Conservation (phyloP, 345 rosid species). For the Clarkia xantiana region DNA sequence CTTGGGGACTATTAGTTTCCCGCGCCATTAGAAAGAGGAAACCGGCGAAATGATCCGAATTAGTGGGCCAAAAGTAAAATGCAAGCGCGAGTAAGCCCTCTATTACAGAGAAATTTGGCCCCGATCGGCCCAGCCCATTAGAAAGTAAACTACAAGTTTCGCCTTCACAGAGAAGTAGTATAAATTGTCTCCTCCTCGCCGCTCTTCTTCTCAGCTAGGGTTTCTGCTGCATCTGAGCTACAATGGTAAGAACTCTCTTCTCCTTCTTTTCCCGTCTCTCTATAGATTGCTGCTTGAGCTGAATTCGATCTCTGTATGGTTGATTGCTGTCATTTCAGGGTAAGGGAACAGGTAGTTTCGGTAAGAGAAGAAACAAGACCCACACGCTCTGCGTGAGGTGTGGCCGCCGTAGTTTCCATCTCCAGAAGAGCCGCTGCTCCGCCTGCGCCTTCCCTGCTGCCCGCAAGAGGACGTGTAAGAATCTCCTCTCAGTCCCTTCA, state of each 20-base stretch:
- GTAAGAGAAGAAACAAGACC: slow-evolving; percentile 48
- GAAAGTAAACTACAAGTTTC: slow-evolving; percentile 6
- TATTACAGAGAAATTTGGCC: background rate
- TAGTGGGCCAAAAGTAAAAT: no score
- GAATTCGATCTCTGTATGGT: background rate
- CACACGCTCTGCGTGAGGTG: slow-evolving; percentile 49
- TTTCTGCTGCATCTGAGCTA: slow-evolving; percentile 6
- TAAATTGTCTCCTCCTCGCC: slow-evolving; percentile 4
- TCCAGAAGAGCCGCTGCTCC: slow-evolving; percentile 41
- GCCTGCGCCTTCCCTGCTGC: slow-evolving; percentile 44
- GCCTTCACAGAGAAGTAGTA: background rate
- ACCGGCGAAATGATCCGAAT: no score
- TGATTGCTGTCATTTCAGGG: slow-evolving; percentile 16
- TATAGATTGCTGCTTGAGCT: background rate
- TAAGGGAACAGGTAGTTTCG: slow-evolving; percentile 48
- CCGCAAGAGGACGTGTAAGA: slow-evolving; percentile 34
- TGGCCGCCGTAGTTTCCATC: slow-evolving; percentile 48
- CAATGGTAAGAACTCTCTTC: slow-evolving; percentile 11
- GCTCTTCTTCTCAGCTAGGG: slow-evolving; percentile 8
- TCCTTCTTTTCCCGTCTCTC: background rate
- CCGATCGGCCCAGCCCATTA: background rate
- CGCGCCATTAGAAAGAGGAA: no score
- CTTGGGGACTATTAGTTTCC: no score
- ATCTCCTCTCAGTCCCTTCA: background rate
- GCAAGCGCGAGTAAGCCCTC: no score